Percentiles rank a stretch among this genome's conserved stretches.
These are phyloP conservation scores for Carpediemonas membranifera DNA, from an alignment of 78 protist genomes.

Conservation along the genomic window DNA sequence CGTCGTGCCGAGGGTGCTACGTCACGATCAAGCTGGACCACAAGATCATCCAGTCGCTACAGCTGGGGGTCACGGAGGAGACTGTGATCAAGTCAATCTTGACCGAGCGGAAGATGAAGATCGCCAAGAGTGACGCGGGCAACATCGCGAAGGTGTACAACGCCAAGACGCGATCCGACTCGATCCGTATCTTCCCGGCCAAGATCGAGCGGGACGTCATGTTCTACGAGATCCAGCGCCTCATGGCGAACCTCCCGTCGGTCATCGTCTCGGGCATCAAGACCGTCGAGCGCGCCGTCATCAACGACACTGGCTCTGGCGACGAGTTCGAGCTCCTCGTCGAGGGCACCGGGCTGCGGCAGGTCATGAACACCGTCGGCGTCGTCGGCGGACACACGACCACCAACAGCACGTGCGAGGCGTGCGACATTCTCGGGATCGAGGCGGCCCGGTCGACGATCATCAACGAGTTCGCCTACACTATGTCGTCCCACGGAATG, in stretches of 20 bases:
- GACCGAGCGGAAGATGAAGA: constrained; percentile 23
- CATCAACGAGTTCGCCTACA: constrained; percentile 58
- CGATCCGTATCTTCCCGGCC: constrained; percentile 19
- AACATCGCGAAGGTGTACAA: neutral
- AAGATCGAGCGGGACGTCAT: constrained; percentile 5
- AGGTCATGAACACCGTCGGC: constrained; percentile 57
- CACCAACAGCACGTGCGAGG: constrained; percentile 72
- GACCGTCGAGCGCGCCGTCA: constrained; percentile 64
- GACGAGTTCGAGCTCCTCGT: constrained; percentile 44
- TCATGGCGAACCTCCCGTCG: neutral
- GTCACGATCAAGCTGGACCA: constrained; percentile 57
- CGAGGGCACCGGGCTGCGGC: constrained; percentile 51
- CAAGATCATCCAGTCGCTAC: constrained; percentile 40
- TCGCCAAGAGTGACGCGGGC: neutral
- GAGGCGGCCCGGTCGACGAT: constrained; percentile 87
- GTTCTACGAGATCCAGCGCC: neutral
- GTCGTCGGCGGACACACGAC: constrained; percentile 41
- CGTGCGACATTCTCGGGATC: constrained; percentile 77
- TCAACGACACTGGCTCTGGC: constrained; percentile 29
- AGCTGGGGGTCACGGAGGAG: constrained; percentile 44
- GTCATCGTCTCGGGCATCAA: constrained; percentile 48
- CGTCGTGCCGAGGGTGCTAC: too few species aligned
- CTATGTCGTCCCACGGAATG: constrained; percentile 82
- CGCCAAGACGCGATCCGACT: neutral
- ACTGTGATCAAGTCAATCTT: constrained; percentile 33